Base-by-base conservation (phyloP, 768 basidiomycete genomes). In the Rhizopogon rudus region DNA sequence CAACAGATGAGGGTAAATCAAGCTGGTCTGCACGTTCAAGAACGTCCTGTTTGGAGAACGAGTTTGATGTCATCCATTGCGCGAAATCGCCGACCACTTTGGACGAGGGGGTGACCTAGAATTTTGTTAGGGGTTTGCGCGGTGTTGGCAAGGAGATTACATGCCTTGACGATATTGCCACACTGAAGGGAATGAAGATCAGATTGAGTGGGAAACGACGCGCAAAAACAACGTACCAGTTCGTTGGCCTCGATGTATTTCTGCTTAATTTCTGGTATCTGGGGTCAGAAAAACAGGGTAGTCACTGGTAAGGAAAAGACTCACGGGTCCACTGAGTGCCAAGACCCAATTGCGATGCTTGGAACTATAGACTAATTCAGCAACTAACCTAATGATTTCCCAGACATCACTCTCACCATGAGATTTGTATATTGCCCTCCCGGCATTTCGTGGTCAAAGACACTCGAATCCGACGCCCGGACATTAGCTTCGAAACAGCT, bases 51-150 rank as follows among this genome's bases (percentile, higher is more conserved):
- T 93, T 93, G 52, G 86, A 81, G 56, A 98, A 77, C 59, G 85
- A 84, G 78, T 98, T 98, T 61, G 91, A 91, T 37, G 93, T 95
- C 93, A 98, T 95, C 88, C 90, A 97, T 73, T 99, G 97, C 16
- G 97, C 97, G 73, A 99, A 97, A 77, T 99, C 97, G 25, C 97
- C 97, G 48, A 98, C 95, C 46, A 96, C 93, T 77, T 98, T 99
- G 42, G 97, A 98, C 12, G 97, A 97, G 31, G 97, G 97, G 25
- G 97, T 99, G 63, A 98, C 96, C 84, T 86, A 64, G 9, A 33
- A 33, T 16, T 39, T 13, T 53, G 25, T 35, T 25, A 40, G n/a
- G 25, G 5, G 13, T 52, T 8, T 22, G 40, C 41, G 43, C 52
- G n/a, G 42, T 8, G 22, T 49, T 37, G 5, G 37, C 35, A 35